A percentile compares a stretch with the other conserved stretches of the same genome.
Conservation (phyloP, 169 alveolate species). For the Plasmodium gonderi region DNA sequence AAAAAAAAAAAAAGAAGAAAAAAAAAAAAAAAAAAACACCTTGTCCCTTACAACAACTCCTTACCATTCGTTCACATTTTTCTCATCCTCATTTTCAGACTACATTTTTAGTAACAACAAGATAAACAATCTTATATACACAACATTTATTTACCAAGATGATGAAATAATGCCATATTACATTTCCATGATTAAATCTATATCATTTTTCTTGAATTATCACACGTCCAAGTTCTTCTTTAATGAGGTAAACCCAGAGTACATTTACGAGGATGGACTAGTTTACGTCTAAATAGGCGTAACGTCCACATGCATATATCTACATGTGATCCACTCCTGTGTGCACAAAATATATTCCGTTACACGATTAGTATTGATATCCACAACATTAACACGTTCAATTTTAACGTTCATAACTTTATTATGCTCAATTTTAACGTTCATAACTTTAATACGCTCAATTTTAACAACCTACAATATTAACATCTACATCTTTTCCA, state of each 20-base stretch:
- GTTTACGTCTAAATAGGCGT: no score
- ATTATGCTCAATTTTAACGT: no score
- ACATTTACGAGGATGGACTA: no score
- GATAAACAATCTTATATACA: constrained; percentile 43
- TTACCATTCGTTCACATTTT: not conserved
- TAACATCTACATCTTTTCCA: not conserved
- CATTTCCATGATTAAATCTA: constrained; percentile 56
- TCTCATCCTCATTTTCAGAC: not conserved
- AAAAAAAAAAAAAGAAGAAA: not conserved
- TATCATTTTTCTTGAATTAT: constrained; percentile 44
- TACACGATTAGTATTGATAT: no score
- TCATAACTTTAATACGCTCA: no score
- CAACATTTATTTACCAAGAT: constrained; percentile 59
- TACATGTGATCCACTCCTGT: no score
- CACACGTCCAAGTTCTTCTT: constrained; percentile 65
- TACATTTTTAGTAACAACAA: constrained; percentile 66
- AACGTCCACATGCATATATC: no score
- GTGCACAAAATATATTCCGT: no score
- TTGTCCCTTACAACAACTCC: not conserved
- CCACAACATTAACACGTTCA: no score
- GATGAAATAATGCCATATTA: constrained; percentile 69
- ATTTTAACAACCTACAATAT: not conserved
- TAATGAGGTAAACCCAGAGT: constrained; percentile 18
- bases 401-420: no score
- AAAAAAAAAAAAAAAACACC: not conserved